Base-by-base conservation (phyloP, 306 rosid species). In the Pterocarpus macrocarpus region DNA sequence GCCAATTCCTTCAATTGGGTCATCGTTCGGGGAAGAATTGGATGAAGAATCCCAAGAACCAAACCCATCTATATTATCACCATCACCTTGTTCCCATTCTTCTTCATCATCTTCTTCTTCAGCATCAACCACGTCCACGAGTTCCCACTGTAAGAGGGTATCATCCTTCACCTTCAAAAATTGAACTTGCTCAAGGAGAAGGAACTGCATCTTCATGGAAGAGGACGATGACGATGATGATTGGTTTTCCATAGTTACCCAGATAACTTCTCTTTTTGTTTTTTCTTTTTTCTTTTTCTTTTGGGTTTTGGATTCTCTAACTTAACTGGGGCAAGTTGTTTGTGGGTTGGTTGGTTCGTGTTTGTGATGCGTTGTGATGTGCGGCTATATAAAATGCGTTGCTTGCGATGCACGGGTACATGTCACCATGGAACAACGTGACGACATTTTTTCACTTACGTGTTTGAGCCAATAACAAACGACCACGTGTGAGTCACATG, bases 141-240 rank as follows among this genome's bases (percentile, higher is more conserved):
- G 79, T 64, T 81, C 82, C 98, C 98, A 94, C 59, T 85, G 86
- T 1, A 90, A 84, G 1, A 91, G 84, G 35, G 76, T 79, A 39
- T 84, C 92, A 5, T 85, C 90, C 0, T 80, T 80, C 0, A 83
- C 82, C 16, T 81, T 64, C 75, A 89, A 4, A 59, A 89, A 82
- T 16, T 86, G 85, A 73, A 85, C 91, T 59, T 91, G 89, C 43
- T 80, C 82, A 12, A 71, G 88, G 58, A 61, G 63, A 65, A 87
- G 88, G 49, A 84, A 87, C 47, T 78, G 83, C 84, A 84, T 75
- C 69, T 41, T 7, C 50, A 45, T 16, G 2, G 52, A n/a, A n/a
- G 52, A 65, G 2, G 71, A 16, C 1, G 11, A 55, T 15, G 74
- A n/a, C 1, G 87, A 44, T 1, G 85, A 56, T 65, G 80, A 77